These are phyloP conservation scores for Oryza coarctata DNA, from an alignment of 176 grass and related monocot species.

Conservation along the genomic window DNA sequence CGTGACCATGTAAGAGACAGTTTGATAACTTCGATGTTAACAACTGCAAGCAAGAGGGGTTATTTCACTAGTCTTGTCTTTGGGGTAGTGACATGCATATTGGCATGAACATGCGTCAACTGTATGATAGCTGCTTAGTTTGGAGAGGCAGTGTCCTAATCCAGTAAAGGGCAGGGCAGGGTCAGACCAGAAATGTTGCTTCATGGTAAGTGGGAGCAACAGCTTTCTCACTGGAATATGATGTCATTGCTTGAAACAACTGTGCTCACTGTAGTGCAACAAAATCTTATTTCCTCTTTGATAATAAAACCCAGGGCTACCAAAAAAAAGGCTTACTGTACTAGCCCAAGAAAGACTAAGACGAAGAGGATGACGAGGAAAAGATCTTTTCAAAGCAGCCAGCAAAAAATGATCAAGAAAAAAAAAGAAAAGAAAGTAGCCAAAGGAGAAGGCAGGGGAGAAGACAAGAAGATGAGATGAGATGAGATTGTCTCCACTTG, in stretches of 20 bases:
- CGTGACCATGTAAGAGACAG: not conserved
- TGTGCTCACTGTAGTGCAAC: not conserved
- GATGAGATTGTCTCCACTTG: constrained; percentile 46
- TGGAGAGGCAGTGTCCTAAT: constrained; percentile 21
- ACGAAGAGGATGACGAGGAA: not conserved
- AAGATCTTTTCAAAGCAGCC: constrained; percentile 7
- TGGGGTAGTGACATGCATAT: too few relatives aligned
- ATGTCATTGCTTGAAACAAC: constrained; percentile 21
- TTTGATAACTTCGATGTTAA: not conserved
- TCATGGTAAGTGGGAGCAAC: constrained; percentile 30
- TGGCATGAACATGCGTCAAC: not conserved
- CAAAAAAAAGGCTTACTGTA: not conserved
- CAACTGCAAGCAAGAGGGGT: not conserved
- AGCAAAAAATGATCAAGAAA: not conserved
- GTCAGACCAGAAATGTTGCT: not conserved
- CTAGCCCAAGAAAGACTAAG: not conserved
- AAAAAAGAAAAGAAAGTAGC: not conserved
- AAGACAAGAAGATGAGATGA: not conserved
- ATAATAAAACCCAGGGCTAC: not conserved
- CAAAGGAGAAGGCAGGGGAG: not conserved
- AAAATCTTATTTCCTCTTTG: not conserved
- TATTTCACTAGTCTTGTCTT: not conserved
- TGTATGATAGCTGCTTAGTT: not conserved
- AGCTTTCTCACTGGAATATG: constrained; percentile 24
- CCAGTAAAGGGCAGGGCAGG: not conserved